Conservation (phyloP, 306 rosid species). For the Prunus salicina region DNA sequence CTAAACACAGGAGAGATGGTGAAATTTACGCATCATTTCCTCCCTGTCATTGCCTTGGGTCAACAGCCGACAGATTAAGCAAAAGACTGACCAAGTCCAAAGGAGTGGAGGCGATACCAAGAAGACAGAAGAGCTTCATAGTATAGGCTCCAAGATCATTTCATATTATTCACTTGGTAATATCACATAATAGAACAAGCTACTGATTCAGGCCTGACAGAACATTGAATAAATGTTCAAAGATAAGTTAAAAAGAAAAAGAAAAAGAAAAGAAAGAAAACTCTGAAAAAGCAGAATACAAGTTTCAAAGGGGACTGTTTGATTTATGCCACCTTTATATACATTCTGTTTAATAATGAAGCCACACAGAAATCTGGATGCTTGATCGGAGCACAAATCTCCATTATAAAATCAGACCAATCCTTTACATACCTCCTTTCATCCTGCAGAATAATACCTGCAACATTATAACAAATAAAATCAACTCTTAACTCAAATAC, state of each 20-base stretch:
- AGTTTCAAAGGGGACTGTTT: slow-evolving; percentile 25
- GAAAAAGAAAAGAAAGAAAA: slow-evolving; percentile 3
- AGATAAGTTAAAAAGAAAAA: neutral
- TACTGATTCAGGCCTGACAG: slow-evolving; percentile 7
- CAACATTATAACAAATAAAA: slow-evolving; percentile 32
- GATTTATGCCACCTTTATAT: slow-evolving; percentile 47
- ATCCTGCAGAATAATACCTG: slow-evolving; percentile 38
- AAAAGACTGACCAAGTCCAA: neutral
- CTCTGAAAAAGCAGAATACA: slow-evolving; percentile 1
- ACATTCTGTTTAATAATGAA: slow-evolving; percentile 44
- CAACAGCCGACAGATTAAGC: neutral
- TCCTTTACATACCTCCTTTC: slow-evolving; percentile 38
- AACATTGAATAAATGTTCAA: slow-evolving; percentile 25
- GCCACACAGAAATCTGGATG: slow-evolving; percentile 32
- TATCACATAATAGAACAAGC: slow-evolving; percentile 13
- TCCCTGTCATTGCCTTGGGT: neutral
- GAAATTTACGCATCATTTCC: neutral
- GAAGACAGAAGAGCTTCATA: neutral
- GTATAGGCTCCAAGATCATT: neutral
- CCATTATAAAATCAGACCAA: slow-evolving; percentile 31
- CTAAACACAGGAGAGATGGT: neutral
- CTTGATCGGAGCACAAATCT: slow-evolving; percentile 29
- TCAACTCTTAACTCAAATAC: slow-evolving; percentile 8
- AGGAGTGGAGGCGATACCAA: neutral
- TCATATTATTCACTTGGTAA: slow-evolving; percentile 12